A percentile compares a stretch with the other conserved stretches of the same genome.
Evolutionary conservation across 2,329 filamentous ascomycete species (phyloP).

Genomic region (Colletotrichum tanaceti): DNA sequence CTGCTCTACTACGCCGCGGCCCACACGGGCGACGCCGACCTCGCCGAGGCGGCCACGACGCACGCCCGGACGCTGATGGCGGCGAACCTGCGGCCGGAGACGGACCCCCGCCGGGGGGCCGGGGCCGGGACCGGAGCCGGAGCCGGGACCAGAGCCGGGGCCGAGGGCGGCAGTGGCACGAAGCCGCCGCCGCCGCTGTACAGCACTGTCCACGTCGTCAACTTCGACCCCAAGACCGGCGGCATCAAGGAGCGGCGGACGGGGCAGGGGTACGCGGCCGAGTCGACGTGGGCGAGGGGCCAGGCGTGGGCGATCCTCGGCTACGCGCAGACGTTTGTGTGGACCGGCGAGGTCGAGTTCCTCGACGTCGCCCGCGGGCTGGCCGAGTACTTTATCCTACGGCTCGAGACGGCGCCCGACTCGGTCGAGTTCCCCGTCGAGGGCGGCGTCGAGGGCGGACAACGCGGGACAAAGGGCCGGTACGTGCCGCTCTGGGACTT

Average conservation of each 20-base stretch:
- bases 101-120: too few species aligned
- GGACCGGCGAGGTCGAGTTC: constrained; percentile 59
- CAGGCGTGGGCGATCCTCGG: constrained; percentile 65
- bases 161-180: too few species aligned
- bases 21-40: constrained; percentile 45
- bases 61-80: constrained; percentile 56
- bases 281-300: constrained; percentile 63
- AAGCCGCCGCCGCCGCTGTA: too few species aligned
- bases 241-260: constrained; percentile 58
- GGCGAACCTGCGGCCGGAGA: constrained; percentile 55
- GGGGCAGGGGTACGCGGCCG: constrained; percentile 59
- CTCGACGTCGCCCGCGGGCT: constrained; percentile 58
- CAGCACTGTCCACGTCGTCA: constrained; percentile 60
- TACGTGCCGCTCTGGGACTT: constrained; percentile 58
- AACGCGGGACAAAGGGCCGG: constrained; percentile 41
- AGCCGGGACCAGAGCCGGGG: too few species aligned
- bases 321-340: constrained; percentile 61
- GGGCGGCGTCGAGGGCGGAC: background rate
- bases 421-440: constrained; percentile 47
- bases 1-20: constrained; percentile 52
- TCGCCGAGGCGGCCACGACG: constrained; percentile 47
- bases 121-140: too few species aligned
- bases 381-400: constrained; percentile 61
- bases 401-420: constrained; percentile 51
- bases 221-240: constrained; percentile 59